phyloP scores from a whole-genome alignment of 345 rosid species.

The Bretschneidera sinensis region DNA sequence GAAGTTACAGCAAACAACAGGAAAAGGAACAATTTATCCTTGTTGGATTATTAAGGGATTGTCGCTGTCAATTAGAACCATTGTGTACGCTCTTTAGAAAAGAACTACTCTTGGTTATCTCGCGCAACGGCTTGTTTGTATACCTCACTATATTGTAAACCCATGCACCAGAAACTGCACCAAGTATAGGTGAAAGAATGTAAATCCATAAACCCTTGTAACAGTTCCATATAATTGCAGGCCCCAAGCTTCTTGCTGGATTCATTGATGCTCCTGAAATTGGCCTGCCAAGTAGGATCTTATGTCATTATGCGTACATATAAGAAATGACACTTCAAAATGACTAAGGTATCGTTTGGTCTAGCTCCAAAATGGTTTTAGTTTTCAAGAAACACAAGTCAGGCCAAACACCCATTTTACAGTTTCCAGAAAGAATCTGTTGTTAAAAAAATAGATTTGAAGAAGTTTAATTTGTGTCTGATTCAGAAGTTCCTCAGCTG shows the following conservation, averaged over 20 bases:
- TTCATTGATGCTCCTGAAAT: conserved; percentile 89
- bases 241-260: conserved; percentile 88
- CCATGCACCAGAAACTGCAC: conserved; percentile 76
- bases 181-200: conserved; percentile 49
- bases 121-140: conserved; percentile 75
- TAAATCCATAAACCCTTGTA: conserved; percentile 75
- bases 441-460: too few relatives aligned
- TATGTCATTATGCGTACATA: background rate
- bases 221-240: conserved; percentile 56
- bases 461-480: too few relatives aligned
- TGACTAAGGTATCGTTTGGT: too few relatives aligned
- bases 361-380: too few relatives aligned
- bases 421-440: too few relatives aligned
- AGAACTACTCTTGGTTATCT: conserved; percentile 53
- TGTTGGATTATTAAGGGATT: too few relatives aligned
- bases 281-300: conserved; percentile 32
- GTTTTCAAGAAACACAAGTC: too few relatives aligned
- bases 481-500: too few relatives aligned
- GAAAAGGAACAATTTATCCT: background rate
- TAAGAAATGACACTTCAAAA: too few relatives aligned
- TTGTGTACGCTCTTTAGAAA: conserved; percentile 36
- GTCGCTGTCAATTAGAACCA: background rate
- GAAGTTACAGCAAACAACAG: too few relatives aligned
- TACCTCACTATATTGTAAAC: conserved; percentile 63
- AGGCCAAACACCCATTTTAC: too few relatives aligned